phyloP scores from a whole-genome alignment of 352 stramenopile species.

The Phytophthora macrochlamydospora region DNA sequence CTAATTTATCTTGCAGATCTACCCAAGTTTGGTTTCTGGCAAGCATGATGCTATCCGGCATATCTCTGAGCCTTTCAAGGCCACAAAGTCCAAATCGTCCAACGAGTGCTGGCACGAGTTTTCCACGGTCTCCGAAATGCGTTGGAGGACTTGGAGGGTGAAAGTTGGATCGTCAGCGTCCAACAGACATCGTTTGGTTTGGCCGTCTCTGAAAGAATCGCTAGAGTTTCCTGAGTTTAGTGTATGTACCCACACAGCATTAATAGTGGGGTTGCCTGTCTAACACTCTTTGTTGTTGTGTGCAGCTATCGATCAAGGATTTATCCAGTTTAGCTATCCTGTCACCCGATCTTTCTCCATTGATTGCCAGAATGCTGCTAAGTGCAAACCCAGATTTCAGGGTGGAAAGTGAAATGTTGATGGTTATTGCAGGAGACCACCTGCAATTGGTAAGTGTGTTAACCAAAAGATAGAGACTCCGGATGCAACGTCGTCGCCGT shows the following conservation, averaged over 20 bases:
- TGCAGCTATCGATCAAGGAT: constrained; percentile 13
- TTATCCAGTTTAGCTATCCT: constrained; percentile 16
- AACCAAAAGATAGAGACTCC: constrained; percentile 4
- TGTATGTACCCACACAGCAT: constrained; percentile 18
- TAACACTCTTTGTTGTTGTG: neutral
- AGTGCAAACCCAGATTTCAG: constrained; percentile 8
- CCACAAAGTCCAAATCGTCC: neutral
- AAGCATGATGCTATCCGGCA: constrained; percentile 35
- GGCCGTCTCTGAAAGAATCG: constrained; percentile 50
- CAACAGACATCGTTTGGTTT: constrained; percentile 22
- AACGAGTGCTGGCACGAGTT: constrained; percentile 28
- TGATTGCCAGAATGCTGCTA: constrained; percentile 11
- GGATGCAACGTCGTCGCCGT: neutral
- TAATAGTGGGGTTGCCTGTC: neutral
- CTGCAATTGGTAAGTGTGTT: constrained; percentile 24
- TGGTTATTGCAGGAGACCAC: constrained; percentile 19
- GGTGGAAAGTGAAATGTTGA: constrained; percentile 9
- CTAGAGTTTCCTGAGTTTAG: constrained; percentile 30
- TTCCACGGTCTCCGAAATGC: constrained; percentile 34
- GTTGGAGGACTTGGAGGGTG: constrained; percentile 34
- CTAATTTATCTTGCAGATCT: constrained; percentile 30
- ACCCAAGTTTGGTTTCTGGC: constrained; percentile 32
- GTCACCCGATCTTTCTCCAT: constrained; percentile 12
- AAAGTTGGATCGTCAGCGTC: neutral
- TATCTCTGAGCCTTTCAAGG: constrained; percentile 28